A percentile compares a stretch with the other conserved stretches of the same genome.
Conservation (phyloP, 208 protist species). For the Crithidia bombi region DNA sequence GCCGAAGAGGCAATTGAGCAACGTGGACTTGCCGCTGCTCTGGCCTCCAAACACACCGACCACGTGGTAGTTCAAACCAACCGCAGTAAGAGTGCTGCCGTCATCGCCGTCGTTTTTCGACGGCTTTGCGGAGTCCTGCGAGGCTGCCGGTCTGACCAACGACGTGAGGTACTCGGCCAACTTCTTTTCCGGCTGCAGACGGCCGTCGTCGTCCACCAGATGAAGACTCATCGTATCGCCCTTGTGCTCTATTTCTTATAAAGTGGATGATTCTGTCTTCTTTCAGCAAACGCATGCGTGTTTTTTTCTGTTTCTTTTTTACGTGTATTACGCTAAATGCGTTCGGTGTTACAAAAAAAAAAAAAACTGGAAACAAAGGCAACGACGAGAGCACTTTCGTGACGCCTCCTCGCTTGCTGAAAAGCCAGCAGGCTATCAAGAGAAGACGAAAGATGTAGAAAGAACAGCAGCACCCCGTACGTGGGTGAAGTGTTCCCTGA, state of each 20-base stretch:
- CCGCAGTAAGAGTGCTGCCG: slow-evolving; percentile 1
- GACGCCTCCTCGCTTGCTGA: no score
- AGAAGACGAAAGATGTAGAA: no score
- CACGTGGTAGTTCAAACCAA: slow-evolving; percentile 84
- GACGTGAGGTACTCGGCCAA: slow-evolving; percentile 54
- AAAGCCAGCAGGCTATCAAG: no score
- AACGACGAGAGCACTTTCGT: no score
- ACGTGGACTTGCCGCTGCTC: slow-evolving; percentile 97
- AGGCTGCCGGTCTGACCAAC: slow-evolving; percentile 8
- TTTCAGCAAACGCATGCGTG: no score
- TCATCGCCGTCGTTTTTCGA: not conserved
- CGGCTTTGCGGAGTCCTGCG: not conserved
- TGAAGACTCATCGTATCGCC: slow-evolving; percentile 53
- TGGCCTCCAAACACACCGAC: slow-evolving; percentile 97
- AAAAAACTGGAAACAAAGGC: no score
- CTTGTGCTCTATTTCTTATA: not conserved
- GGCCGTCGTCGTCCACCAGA: slow-evolving; percentile 70
- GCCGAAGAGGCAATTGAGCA: slow-evolving; percentile 96
- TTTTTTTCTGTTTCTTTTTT: slow-evolving; percentile 6
- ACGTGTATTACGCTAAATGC: no score
- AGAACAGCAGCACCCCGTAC: no score
- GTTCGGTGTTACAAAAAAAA: no score
- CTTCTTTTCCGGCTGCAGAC: slow-evolving; percentile 53
- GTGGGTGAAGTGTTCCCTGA: no score
- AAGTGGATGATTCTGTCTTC: not conserved